Percentiles rank a stretch among this genome's conserved stretches.
phyloP scores from a whole-genome alignment of 2,329 filamentous ascomycete species.

The Aspergillus glaucus region DNA sequence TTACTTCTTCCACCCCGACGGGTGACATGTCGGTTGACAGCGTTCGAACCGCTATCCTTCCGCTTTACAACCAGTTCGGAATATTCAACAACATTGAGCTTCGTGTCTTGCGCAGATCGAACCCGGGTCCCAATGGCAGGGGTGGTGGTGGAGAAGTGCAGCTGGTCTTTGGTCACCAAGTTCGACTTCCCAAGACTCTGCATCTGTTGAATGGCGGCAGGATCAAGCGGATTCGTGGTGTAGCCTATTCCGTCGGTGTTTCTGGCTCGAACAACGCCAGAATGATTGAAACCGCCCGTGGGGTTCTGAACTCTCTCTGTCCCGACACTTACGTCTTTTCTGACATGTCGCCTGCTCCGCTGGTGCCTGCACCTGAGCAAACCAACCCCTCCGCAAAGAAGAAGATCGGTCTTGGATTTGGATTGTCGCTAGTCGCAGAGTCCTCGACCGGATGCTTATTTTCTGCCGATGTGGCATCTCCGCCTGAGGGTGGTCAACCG shows the following conservation, averaged over 20 bases:
- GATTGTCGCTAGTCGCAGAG: constrained; percentile 83
- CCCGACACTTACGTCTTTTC: constrained; percentile 86
- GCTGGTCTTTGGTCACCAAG: constrained; percentile 85
- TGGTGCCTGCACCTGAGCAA: constrained; percentile 65
- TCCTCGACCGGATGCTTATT: constrained; percentile 82
- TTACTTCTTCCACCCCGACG: constrained; percentile 74
- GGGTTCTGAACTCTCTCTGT: constrained; percentile 77
- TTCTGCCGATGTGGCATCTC: constrained; percentile 72
- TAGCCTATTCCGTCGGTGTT: constrained; percentile 89
- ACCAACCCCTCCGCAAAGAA: constrained; percentile 49
- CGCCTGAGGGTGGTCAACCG: constrained; percentile 70
- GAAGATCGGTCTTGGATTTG: constrained; percentile 80
- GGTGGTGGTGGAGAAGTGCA: constrained; percentile 92
- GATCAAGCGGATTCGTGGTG: constrained; percentile 82
- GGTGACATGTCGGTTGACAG: constrained; percentile 90
- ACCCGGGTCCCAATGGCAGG: constrained; percentile 64
- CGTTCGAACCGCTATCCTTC: constrained; percentile 86
- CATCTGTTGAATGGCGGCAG: constrained; percentile 78
- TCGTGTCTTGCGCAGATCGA: constrained; percentile 71
- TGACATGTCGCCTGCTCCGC: constrained; percentile 55
- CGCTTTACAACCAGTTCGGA: constrained; percentile 83
- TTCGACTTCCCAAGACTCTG: constrained; percentile 86
- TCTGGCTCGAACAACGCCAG: constrained; percentile 87
- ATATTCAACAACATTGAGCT: constrained; percentile 83
- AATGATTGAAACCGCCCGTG: constrained; percentile 87